Conservation (phyloP, 108 stramenopile genomes). For the Phaeodactylum tricornutum region DNA sequence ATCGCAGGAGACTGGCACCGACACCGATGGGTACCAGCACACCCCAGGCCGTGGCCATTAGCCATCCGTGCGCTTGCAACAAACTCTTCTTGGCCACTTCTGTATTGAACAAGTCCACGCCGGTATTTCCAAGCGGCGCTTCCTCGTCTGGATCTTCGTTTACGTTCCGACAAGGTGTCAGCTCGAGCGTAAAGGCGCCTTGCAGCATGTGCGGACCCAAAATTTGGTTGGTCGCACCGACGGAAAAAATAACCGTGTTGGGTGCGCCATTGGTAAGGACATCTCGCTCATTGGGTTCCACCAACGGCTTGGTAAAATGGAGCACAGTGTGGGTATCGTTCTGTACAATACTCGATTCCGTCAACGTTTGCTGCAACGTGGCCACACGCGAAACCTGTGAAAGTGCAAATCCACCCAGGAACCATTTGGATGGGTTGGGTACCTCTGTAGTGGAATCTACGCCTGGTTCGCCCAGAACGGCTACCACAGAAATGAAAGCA, state of each 20-base stretch:
- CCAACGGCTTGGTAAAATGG: constrained; percentile 52
- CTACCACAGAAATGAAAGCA: too few relatives aligned
- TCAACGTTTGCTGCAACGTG: constrained; percentile 38
- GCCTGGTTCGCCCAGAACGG: too few relatives aligned
- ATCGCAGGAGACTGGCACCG: constrained; percentile 33
- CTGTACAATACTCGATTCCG: constrained; percentile 26
- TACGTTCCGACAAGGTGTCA: background rate
- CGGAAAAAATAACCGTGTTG: constrained; percentile 40
- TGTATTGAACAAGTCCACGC: background rate
- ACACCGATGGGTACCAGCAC: constrained; percentile 48
- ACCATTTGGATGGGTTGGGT: too few relatives aligned
- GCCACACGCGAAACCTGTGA: too few relatives aligned
- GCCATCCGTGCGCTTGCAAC: constrained; percentile 55
- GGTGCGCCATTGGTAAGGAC: constrained; percentile 16
- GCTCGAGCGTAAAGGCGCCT: constrained; percentile 6
- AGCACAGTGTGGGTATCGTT: constrained; percentile 24
- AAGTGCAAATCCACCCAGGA: too few relatives aligned
- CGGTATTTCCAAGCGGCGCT: background rate
- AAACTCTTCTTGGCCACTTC: constrained; percentile 26
- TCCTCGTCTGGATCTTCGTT: background rate
- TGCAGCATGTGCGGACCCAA: constrained; percentile 26
- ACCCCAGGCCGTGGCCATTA: constrained; percentile 57
- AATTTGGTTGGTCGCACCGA: constrained; percentile 21
- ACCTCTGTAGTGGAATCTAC: too few relatives aligned
- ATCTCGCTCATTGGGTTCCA: constrained; percentile 30